These are phyloP conservation scores for Lepiota venenata DNA, from an alignment of 768 basidiomycete species.

Conservation along the genomic window DNA sequence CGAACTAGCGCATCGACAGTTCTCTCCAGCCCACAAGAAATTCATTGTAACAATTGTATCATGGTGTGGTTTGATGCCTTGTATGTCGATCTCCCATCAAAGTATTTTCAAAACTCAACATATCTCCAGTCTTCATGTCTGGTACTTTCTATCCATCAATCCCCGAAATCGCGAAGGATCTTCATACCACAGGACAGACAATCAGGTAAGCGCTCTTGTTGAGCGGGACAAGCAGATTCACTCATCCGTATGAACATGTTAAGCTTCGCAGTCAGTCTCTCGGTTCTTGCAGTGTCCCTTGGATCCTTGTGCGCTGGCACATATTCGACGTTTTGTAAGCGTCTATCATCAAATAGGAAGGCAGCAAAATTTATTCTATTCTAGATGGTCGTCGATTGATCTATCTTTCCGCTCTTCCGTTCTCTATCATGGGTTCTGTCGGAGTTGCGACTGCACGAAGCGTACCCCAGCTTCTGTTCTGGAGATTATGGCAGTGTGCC, in stretches of 20 bases:
- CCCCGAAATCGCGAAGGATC: slow-evolving; percentile 15
- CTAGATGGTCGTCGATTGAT: slow-evolving; percentile 59
- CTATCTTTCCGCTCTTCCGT: slow-evolving; percentile 58
- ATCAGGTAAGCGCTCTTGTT: slow-evolving; percentile 6
- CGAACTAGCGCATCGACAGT: slow-evolving; percentile 3
- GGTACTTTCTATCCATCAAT: slow-evolving; percentile 16
- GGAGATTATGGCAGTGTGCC: slow-evolving; percentile 60
- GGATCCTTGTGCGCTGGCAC: slow-evolving; percentile 42
- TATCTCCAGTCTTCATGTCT: slow-evolving; percentile 9
- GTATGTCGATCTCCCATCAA: neutral
- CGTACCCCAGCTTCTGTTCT: slow-evolving; percentile 47
- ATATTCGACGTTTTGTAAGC: slow-evolving; percentile 34
- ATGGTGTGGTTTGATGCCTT: slow-evolving; percentile 16
- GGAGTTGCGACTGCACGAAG: slow-evolving; percentile 47
- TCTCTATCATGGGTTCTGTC: slow-evolving; percentile 54
- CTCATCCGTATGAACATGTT: neutral
- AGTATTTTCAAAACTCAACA: neutral
- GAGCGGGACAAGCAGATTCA: no score
- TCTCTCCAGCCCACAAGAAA: slow-evolving; percentile 8
- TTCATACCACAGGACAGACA: slow-evolving; percentile 7
- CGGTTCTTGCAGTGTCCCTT: slow-evolving; percentile 28
- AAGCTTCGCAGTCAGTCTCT: slow-evolving; percentile 34
- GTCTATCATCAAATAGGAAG: neutral
- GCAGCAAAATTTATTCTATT: neutral
- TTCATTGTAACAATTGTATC: slow-evolving; percentile 13